Base-by-base conservation (phyloP, 768 basidiomycete species). In the Lactarius hatsudake region DNA sequence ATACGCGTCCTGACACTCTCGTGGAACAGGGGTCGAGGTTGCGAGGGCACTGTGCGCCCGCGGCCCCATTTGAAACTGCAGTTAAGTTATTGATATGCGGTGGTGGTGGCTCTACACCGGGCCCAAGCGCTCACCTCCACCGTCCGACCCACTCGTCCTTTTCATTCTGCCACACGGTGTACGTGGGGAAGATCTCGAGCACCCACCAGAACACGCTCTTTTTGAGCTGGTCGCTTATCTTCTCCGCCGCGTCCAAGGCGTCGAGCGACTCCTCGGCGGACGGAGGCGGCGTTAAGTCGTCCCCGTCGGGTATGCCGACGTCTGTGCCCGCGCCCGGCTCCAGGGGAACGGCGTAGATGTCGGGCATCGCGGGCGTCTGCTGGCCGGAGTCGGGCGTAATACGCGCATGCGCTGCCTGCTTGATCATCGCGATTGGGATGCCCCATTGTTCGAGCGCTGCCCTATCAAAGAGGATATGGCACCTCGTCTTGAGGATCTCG, bases 171-270 rank as follows among this genome's bases (percentile, higher is more conserved):
- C 82, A 87, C 36, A 78, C 74, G 69, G 80, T 83, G 51, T 72
- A 75, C 60, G 83, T 74, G 26, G 89, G 91, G 0, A 91, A 32
- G 43, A 89, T 75, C 76, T 93, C 91, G 45, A 91, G 75, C 20
- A 89, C 42, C 89, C 88, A 88, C 91, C 91, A 93, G 1, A 79
- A 7, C 28, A 73, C 74, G 26, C 76, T 75, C 5, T 58, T 56
- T 74, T 78, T 75, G 57, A 93, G 75, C 65, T 79, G 65, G 71
- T 91, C 88, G 69, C 86, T 78, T 3, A 87, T 71, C 1, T 82
- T 84, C 71, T 84, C 76, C 23, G 84, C 51, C 17, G 79, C 81
- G 62, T 80, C 76, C 13, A 53, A 17, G 30, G 20, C 38, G 13
- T 71, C 68, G 43, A 54, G 60, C 18, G n/a, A 15, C n/a, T 36